Conservation (phyloP, 2,329 filamentous ascomycete species). For the Plectosphaerella sp. region DNA sequence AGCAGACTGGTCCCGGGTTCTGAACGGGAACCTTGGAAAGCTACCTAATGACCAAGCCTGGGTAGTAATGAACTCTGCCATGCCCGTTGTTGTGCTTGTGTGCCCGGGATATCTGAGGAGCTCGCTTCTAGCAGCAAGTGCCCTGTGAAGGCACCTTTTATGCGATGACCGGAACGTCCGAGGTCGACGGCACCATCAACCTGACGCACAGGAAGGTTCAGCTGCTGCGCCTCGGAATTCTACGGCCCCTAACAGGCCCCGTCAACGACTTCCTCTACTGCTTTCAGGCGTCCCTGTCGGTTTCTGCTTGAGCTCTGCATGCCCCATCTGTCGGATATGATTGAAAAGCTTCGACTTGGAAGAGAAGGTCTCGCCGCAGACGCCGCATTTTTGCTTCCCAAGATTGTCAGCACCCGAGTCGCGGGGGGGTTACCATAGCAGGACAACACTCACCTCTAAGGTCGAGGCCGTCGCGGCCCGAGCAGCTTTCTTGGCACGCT, state of each 20-base stretch:
- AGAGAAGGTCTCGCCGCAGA: slow-evolving; percentile 41
- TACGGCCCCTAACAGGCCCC: neutral
- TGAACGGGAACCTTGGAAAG: neutral
- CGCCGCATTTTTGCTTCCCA: slow-evolving; percentile 34
- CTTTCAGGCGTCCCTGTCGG: slow-evolving; percentile 8
- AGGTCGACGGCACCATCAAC: too few relatives aligned
- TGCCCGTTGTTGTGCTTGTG: too few relatives aligned
- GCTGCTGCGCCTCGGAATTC: neutral
- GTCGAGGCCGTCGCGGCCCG: slow-evolving; percentile 29
- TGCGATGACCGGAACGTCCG: too few relatives aligned
- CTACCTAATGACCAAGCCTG: too few relatives aligned
- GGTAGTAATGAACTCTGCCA: too few relatives aligned
- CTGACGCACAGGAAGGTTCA: too few relatives aligned
- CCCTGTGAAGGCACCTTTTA: too few relatives aligned
- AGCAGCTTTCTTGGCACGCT: slow-evolving; percentile 43
- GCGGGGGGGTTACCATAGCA: neutral
- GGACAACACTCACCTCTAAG: slow-evolving; percentile 12
- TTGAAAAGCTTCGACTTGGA: slow-evolving; percentile 70
- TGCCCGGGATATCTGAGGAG: too few relatives aligned
- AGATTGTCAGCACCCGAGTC: neutral
- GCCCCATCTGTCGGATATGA: slow-evolving; percentile 62
- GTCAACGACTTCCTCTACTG: slow-evolving; percentile 33
- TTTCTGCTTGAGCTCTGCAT: slow-evolving; percentile 46
- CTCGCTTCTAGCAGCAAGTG: too few relatives aligned
- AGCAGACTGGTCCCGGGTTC: slow-evolving; percentile 30